Evolutionary conservation across 805 yeast genomes (phyloP), one percentile per base, ranked within the genome.

Genomic region (Zygosaccharomyces gambellarensis): DNA sequence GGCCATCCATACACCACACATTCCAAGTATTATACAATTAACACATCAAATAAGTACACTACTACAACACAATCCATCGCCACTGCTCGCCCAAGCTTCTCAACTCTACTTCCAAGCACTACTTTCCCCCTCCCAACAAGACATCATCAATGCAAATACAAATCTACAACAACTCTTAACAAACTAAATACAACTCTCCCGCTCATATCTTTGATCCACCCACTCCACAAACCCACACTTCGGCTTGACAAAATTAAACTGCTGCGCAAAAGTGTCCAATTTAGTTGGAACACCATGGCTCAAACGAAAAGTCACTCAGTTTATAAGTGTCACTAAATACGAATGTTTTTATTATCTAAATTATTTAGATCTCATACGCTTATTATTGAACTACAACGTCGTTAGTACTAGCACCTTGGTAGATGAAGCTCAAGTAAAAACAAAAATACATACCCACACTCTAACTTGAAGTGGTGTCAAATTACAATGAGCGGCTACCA

Each of bases 171-270:
- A 48, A 44, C 51, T 48, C 46, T 43, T 48, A 48, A 48, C 47
- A 46, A 51, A 51, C 54, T 51, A 41, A 41, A 41, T 41, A 41
- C 44, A 41, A 41, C 44, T 41, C 44, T 46, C 54, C 54, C 54
- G 54, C 54, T 51, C 54, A 51, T 51, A 51, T 51, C 54, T 51
- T 51, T 51, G 54, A 51, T 51, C 54, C 54, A 51, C 54, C 54
- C 30, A 44, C 40, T 43, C 38, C 32, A 21, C 46, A 36, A 34
- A 36, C 54, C 62, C 52, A 52, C 56, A 47, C 55, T 53, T 50
- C 54, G 58, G 59, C 58, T 56, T 56, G 57, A 56, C 58, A 56
- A 56, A 56, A 56, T 59, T 59, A 56, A 56, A 59, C 52, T 59
- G 60, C 51, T 59, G 63, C 55, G 63, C 48, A 32, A 59, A 57